Percentiles rank a stretch among this genome's conserved stretches.
Evolutionary conservation across 768 basidiomycete species (phyloP).

Genomic region (Termitomyces sp.): DNA sequence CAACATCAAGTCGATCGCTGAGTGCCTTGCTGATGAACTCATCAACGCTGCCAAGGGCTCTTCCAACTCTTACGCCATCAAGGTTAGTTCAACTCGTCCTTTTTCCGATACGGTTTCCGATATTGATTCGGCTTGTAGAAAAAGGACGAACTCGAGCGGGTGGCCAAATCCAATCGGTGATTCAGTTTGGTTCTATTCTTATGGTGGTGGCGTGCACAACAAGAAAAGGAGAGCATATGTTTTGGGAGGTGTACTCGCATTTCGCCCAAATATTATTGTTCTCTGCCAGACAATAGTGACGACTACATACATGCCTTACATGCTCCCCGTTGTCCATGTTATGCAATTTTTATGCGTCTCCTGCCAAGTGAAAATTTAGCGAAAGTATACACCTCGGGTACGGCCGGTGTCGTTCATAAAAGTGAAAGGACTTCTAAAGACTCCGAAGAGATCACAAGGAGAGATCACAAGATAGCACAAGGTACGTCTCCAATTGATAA

Average conservation of each 20-base stretch:
- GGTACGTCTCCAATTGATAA: not conserved
- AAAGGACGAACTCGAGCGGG: constrained; percentile 99
- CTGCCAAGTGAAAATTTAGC: not conserved
- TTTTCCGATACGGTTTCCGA: not conserved
- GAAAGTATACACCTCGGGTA: not conserved
- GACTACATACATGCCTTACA: constrained; percentile 7
- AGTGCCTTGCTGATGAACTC: constrained; percentile 98
- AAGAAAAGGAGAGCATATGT: constrained; percentile 13
- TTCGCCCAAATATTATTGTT: constrained; percentile 3
- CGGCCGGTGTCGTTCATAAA: no score
- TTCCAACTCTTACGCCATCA: constrained; percentile 99
- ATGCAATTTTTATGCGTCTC: constrained; percentile 3
- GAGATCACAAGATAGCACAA: not conserved
- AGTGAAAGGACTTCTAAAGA: no score
- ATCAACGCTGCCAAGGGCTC: constrained; percentile 99
- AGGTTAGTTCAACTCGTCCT: constrained; percentile 47
- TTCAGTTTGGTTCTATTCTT: constrained; percentile 22
- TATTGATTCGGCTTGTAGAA: constrained; percentile 47
- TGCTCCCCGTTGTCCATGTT: constrained; percentile 4
- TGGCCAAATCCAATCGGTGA: constrained; percentile 99
- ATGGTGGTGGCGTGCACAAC: constrained; percentile 8
- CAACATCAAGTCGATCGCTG: constrained; percentile 98
- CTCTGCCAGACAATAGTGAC: constrained; percentile 5
- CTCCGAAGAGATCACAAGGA: no score
- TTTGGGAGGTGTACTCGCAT: constrained; percentile 8